Conservation (phyloP, 2,329 filamentous ascomycete species). For the Talaromyces sp. region DNA sequence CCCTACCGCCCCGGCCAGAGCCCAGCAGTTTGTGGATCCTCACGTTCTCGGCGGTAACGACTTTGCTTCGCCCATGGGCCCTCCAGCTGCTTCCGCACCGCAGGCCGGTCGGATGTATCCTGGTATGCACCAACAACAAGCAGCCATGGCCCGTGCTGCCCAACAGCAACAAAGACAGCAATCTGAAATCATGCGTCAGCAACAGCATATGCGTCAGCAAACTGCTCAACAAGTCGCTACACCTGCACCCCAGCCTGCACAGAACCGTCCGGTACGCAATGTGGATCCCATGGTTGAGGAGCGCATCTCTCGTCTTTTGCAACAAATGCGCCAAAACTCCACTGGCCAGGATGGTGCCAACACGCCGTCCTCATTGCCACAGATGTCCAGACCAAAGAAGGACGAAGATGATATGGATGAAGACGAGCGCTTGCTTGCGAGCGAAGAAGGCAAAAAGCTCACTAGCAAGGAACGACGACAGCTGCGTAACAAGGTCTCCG, state of each 20-base stretch:
- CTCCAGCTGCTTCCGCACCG: constrained; percentile 53
- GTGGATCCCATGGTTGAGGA: constrained; percentile 75
- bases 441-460: constrained; percentile 98
- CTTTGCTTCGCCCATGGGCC: constrained; percentile 21
- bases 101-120: constrained; percentile 76
- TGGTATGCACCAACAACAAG: constrained; percentile 87
- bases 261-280: constrained; percentile 30
- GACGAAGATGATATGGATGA: constrained; percentile 99
- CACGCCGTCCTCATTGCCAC: constrained; percentile 44
- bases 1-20: constrained; percentile 30
- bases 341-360: constrained; percentile 43
- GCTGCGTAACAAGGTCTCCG: constrained; percentile 97
- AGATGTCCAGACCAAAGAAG: constrained; percentile 74
- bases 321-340: constrained; percentile 73
- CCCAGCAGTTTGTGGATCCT: constrained; percentile 64
- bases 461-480: constrained; percentile 95
- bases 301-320: constrained; percentile 86
- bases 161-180: constrained; percentile 56
- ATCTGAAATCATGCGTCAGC: constrained; percentile 53
- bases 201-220: constrained; percentile 18
- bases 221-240: constrained; percentile 24
- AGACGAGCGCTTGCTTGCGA: constrained; percentile 88
- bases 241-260: constrained; percentile 14
- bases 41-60: constrained; percentile 54
- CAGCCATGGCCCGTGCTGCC: constrained; percentile 68